Conservation (phyloP, 345 rosid genomes). For the rapeseed (Brassica napus) region Da-Ae NC_063446.1:25913501-25914000, state of each 20-base stretch:
- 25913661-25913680: slow-evolving; percentile 97
- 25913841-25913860: slow-evolving; percentile 78
- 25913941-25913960: slow-evolving; percentile 76
- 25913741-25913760: slow-evolving; percentile 51
- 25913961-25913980: slow-evolving; percentile 87
- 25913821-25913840: slow-evolving; percentile 89
- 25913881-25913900: background rate
- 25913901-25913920: slow-evolving; percentile 8
- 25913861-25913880: background rate
- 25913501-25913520: slow-evolving; percentile 88
- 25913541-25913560: slow-evolving; percentile 94
- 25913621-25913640: slow-evolving; percentile 98
- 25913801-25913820: slow-evolving; percentile 97
- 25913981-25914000: slow-evolving; percentile 92
- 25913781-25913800: slow-evolving; percentile 93
- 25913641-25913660: slow-evolving; percentile 96
- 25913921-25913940: background rate
- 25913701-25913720: background rate
- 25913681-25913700: slow-evolving; percentile 3
- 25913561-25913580: slow-evolving; percentile 91
- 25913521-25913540: slow-evolving; percentile 97
- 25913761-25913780: slow-evolving; percentile 99
- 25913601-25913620: slow-evolving; percentile 98
- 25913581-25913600: slow-evolving; percentile 90
- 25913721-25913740: background rate